Evolutionary conservation across 805 yeast species (phyloP).

Genomic region (Cyberlindnera suaveolens): DNA sequence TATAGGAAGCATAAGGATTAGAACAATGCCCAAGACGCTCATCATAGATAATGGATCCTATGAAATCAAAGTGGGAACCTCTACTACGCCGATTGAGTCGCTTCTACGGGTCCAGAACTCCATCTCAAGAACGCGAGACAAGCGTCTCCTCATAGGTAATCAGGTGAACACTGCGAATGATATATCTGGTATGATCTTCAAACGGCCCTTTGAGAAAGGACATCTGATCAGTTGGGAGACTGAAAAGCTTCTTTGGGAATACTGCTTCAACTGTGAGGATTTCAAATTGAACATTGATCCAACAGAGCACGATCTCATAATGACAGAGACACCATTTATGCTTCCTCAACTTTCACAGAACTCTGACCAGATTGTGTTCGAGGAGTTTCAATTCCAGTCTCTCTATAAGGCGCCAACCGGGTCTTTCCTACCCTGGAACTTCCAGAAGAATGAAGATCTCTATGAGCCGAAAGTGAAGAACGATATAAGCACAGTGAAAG

Average conservation of each 20-base stretch:
- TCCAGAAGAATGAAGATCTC: constrained; percentile 21
- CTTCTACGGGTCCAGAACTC: constrained; percentile 61
- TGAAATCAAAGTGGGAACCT: constrained; percentile 61
- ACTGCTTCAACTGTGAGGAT: constrained; percentile 31
- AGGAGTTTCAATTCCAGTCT: constrained; percentile 78
- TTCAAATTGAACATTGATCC: constrained; percentile 38
- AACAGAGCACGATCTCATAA: constrained; percentile 53
- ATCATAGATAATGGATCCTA: constrained; percentile 90
- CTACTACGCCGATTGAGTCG: constrained; percentile 26
- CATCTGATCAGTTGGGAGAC: constrained; percentile 88
- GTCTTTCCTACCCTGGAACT: constrained; percentile 59
- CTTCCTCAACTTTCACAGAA: constrained; percentile 76
- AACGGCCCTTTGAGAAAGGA: constrained; percentile 85
- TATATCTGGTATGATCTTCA: constrained; percentile 63
- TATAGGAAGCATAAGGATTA: not conserved
- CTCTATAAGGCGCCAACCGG: constrained; percentile 63
- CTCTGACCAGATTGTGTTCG: constrained; percentile 89
- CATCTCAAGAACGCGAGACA: constrained; percentile 69
- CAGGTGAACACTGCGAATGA: constrained; percentile 59
- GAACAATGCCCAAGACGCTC: constrained; percentile 26
- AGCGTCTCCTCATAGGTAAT: constrained; percentile 66
- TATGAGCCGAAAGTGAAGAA: constrained; percentile 22
- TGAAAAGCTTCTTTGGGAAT: constrained; percentile 88
- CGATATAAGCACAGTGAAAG: constrained; percentile 10
- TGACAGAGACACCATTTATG: constrained; percentile 78